Conservation (phyloP, 129 eudicot species). For the Pittosporum tobira region DNA sequence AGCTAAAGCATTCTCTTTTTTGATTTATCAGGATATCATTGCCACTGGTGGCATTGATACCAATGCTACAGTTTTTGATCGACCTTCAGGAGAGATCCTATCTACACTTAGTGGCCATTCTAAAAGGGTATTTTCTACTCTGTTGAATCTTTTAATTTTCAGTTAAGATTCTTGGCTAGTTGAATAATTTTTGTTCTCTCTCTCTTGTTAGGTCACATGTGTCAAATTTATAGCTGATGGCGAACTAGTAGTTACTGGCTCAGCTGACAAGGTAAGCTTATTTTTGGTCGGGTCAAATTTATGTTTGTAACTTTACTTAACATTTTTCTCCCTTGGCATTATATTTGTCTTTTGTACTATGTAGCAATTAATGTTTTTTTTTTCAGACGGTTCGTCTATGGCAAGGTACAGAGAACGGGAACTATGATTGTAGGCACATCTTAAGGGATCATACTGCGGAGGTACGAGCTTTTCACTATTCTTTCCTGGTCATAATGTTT, state of each 20-base stretch:
- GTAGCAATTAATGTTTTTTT: no score
- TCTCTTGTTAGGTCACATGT: conserved; percentile 59
- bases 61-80: conserved; percentile 78
- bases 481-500: neutral
- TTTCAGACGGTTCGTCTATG: conserved; percentile 97
- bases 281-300: no score
- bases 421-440: conserved; percentile 64
- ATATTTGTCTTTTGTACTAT: no score
- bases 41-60: conserved; percentile 86
- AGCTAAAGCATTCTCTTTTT: neutral
- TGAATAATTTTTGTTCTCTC: neutral
- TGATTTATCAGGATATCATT: conserved; percentile 58
- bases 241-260: conserved; percentile 70
- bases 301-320: no score
- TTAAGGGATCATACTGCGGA: conserved; percentile 88
- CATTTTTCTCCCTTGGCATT: no score
- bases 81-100: conserved; percentile 71
- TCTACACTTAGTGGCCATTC: conserved; percentile 97
- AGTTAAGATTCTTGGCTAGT: neutral
- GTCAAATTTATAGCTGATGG: conserved; percentile 81
- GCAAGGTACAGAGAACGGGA: conserved; percentile 83
- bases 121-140: conserved; percentile 61
- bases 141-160: conserved; percentile 7
- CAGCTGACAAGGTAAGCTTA: conserved; percentile 98
- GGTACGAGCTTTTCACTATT: conserved; percentile 26